Percentiles rank a stretch among this genome's conserved stretches.
Evolutionary conservation across 2,329 filamentous ascomycete genomes (phyloP).

Genomic region (Fusarium torreyae): DNA sequence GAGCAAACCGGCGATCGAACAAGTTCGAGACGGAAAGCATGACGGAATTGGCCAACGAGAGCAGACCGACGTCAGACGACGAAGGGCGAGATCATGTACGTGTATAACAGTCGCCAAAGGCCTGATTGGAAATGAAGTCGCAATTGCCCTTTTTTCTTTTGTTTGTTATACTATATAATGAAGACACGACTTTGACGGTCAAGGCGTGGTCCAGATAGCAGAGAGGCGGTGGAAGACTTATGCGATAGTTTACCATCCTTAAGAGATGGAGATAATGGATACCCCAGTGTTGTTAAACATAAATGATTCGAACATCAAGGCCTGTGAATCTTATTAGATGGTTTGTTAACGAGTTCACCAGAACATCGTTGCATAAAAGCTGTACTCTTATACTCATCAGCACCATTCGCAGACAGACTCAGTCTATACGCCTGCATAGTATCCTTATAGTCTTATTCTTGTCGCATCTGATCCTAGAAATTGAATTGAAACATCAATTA

Average conservation of each 20-base stretch:
- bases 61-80: slow-evolving; percentile 57
- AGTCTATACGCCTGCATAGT: no score
- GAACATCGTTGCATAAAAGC: no score
- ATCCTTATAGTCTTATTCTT: no score
- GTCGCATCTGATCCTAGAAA: no score
- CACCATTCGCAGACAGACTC: no score
- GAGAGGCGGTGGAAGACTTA: background rate
- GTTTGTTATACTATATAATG: slow-evolving; percentile 24
- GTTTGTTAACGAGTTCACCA: background rate
- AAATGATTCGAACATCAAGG: slow-evolving; percentile 14
- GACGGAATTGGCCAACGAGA: slow-evolving; percentile 62
- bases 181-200: slow-evolving; percentile 29
- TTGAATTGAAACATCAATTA: no score
- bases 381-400: no score
- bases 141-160: slow-evolving; percentile 23
- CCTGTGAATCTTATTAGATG: background rate
- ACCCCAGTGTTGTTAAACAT: slow-evolving; percentile 32
- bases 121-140: slow-evolving; percentile 11
- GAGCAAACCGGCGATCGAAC: slow-evolving; percentile 49
- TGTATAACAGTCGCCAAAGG: slow-evolving; percentile 16
- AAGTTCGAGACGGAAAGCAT: slow-evolving; percentile 67
- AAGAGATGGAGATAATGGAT: slow-evolving; percentile 29
- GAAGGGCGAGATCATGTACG: slow-evolving; percentile 33
- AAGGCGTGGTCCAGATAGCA: slow-evolving; percentile 18
- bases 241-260: slow-evolving; percentile 13